Percentiles rank a stretch among this genome's conserved stretches.
Evolutionary conservation across 192 early-diverging fungal species (phyloP).

Genomic region (Entomortierella beljakovae): DNA sequence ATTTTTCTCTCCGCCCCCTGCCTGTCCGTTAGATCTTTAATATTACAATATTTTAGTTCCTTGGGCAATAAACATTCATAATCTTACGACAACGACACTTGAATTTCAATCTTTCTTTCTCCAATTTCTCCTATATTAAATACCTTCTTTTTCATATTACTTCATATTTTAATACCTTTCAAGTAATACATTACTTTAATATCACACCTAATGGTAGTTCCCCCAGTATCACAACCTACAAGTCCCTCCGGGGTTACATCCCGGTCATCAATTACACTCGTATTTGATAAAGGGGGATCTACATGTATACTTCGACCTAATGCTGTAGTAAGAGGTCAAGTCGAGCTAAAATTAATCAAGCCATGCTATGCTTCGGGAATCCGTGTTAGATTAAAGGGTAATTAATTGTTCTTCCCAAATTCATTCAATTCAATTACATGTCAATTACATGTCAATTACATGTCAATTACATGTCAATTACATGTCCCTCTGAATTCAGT

Average conservation of each 20-base stretch:
- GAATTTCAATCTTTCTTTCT: too few relatives aligned
- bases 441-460: too few relatives aligned
- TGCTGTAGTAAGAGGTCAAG: slow-evolving; percentile 42
- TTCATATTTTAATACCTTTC: neutral
- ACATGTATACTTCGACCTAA: slow-evolving; percentile 47
- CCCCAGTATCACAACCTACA: slow-evolving; percentile 5
- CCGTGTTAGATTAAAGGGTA: slow-evolving; percentile 45
- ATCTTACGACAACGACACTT: too few relatives aligned
- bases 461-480: too few relatives aligned
- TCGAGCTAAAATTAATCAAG: slow-evolving; percentile 51
- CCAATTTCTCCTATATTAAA: too few relatives aligned
- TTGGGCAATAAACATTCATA: too few relatives aligned
- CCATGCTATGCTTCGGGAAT: slow-evolving; percentile 42
- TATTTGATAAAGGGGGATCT: slow-evolving; percentile 44
- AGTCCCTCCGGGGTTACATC: neutral
- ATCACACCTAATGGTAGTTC: slow-evolving; percentile 8
- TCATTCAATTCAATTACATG: neutral
- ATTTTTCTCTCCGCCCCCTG: too few relatives aligned
- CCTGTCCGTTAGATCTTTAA: too few relatives aligned
- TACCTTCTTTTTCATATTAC: too few relatives aligned
- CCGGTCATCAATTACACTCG: slow-evolving; percentile 25
- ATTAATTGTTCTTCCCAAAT: neutral
- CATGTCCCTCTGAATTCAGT: too few relatives aligned
- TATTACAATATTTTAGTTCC: too few relatives aligned
- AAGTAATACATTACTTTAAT: neutral